These are phyloP conservation scores for Geotrichum fermentans DNA, from an alignment of 1,139 yeast genomes.

Conservation along the genomic window DNA sequence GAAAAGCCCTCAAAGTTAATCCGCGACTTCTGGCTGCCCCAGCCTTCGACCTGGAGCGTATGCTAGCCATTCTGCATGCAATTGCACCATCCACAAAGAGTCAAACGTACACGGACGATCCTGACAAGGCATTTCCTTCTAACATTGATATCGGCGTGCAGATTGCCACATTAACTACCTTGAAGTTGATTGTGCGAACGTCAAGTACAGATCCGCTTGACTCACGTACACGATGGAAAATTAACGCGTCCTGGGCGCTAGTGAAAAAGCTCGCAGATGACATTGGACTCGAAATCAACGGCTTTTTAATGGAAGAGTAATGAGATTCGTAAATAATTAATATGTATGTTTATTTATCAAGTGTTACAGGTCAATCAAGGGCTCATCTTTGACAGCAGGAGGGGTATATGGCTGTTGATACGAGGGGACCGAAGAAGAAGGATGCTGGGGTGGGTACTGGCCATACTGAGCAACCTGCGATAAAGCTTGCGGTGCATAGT, in stretches of 20 bases:
- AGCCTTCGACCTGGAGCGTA: constrained; percentile 61
- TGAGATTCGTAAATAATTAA: constrained; percentile 20
- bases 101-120: constrained; percentile 26
- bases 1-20: constrained; percentile 47
- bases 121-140: constrained; percentile 31
- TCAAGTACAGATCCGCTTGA: constrained; percentile 54
- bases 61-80: constrained; percentile 61
- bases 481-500: neutral
- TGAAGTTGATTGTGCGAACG: constrained; percentile 50
- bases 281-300: constrained; percentile 51
- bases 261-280: constrained; percentile 50
- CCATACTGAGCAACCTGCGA: neutral
- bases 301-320: constrained; percentile 42
- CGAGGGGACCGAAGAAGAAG: too few relatives aligned
- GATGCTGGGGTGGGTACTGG: neutral
- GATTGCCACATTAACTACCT: constrained; percentile 54
- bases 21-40: constrained; percentile 55
- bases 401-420: neutral
- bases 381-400: constrained; percentile 25
- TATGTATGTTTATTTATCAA: constrained; percentile 8
- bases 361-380: constrained; percentile 31
- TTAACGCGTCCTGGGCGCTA: constrained; percentile 53
- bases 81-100: constrained; percentile 40
- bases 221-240: constrained; percentile 60
- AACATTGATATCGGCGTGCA: constrained; percentile 53